phyloP scores from a whole-genome alignment of 176 grass and related monocot species.

The Phyllostachys edulis region DNA sequence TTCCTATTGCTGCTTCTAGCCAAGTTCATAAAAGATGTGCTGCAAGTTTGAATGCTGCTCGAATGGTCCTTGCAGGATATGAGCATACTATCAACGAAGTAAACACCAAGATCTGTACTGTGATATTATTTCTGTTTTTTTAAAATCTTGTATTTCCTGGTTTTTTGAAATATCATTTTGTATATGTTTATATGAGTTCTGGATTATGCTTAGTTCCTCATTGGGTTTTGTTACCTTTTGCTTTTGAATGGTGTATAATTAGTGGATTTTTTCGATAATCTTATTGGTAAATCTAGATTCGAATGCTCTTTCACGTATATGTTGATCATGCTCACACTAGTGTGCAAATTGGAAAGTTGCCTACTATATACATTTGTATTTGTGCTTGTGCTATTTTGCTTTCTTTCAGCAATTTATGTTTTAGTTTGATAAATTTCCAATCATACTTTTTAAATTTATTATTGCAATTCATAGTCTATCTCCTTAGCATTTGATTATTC shows the following conservation, averaged over 20 bases:
- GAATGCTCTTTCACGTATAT: neutral
- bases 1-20: constrained; percentile 66
- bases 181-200: neutral
- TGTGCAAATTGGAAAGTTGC: neutral
- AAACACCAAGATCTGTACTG: constrained; percentile 27
- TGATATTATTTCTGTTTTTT: neutral
- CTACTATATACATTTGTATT: neutral
- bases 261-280: neutral
- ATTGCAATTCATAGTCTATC: neutral
- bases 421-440: constrained; percentile 7
- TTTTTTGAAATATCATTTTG: neutral
- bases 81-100: constrained; percentile 75
- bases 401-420: constrained; percentile 17
- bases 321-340: neutral
- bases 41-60: constrained; percentile 73
- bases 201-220: neutral
- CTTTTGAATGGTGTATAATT: neutral
- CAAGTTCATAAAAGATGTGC: constrained; percentile 89
- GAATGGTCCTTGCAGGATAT: constrained; percentile 95
- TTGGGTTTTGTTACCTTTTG: neutral
- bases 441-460: neutral
- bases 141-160: constrained; percentile 15
- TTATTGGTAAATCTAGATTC: neutral
- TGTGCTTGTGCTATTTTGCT: neutral
- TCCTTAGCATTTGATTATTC: constrained; percentile 2